A percentile compares a stretch with the other conserved stretches of the same genome.
These are phyloP conservation scores for Debaryomyces prosopidis DNA, from an alignment of 805 yeast genomes.

Conservation along the genomic window DNA sequence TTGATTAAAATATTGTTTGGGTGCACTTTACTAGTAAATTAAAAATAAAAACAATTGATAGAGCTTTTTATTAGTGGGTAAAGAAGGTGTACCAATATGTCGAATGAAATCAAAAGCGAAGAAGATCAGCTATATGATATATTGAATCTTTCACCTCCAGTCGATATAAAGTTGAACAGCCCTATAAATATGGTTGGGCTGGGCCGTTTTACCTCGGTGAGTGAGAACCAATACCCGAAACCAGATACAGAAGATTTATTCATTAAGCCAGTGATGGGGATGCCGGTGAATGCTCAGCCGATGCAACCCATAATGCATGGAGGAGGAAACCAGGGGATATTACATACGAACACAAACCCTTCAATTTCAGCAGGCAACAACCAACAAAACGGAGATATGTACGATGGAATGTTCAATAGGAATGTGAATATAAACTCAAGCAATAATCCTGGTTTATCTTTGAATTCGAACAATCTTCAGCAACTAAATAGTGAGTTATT, in stretches of 20 bases:
- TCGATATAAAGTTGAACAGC: background rate
- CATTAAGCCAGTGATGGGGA: background rate
- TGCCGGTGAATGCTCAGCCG: background rate
- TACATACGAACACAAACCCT: background rate
- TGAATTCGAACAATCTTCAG: constrained; percentile 12
- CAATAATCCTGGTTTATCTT: constrained; percentile 4
- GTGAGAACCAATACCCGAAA: background rate
- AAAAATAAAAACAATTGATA: too few relatives aligned
- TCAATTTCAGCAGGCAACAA: background rate
- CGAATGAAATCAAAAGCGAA: constrained; percentile 10
- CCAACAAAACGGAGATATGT: background rate
- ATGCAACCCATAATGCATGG: background rate
- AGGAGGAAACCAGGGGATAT: background rate
- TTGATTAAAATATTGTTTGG: too few relatives aligned
- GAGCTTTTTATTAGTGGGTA: background rate
- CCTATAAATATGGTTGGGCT: background rate
- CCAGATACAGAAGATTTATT: background rate
- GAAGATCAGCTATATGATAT: constrained; percentile 32
- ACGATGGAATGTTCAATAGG: constrained; percentile 3
- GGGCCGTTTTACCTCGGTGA: background rate
- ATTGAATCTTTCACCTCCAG: constrained; percentile 27
- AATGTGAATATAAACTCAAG: constrained; percentile 11
- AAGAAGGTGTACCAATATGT: background rate
- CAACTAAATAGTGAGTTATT: constrained; percentile 15
- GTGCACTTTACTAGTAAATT: too few relatives aligned